Conservation (phyloP, 2,329 filamentous ascomycete species). For the Calonectria multiphialidica region DNA sequence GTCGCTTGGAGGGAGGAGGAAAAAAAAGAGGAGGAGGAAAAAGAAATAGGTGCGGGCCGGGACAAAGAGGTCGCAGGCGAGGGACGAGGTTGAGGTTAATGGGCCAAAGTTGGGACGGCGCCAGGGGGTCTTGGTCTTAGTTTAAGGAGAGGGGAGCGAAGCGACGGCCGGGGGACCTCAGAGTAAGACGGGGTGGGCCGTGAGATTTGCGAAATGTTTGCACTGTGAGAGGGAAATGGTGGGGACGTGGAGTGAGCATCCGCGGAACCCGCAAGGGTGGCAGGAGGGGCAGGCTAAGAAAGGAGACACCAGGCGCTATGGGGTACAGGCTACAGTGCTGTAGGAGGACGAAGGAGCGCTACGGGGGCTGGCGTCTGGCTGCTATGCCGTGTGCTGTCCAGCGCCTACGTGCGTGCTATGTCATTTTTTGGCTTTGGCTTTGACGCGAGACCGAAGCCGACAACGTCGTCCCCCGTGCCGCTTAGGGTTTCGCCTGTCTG, state of each 20-base stretch:
- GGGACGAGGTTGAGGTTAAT: conserved; percentile 29
- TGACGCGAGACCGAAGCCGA: background rate
- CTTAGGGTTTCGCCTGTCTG: too few species aligned
- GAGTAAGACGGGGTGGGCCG: conserved; percentile 5
- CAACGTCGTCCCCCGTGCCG: too few species aligned
- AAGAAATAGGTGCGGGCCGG: conserved; percentile 34
- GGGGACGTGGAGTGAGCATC: conserved; percentile 10
- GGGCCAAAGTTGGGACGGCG: conserved; percentile 8
- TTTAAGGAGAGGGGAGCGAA: conserved; percentile 18
- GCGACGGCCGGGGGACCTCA: background rate
- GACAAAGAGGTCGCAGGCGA: conserved; percentile 16
- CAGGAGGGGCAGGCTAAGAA: conserved; percentile 15
- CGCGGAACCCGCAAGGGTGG: background rate
- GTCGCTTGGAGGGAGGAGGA: conserved; percentile 22
- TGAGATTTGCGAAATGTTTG: background rate
- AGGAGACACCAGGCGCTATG: conserved; percentile 13
- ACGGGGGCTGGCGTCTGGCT: background rate
- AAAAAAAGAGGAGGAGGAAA: conserved; percentile 20
- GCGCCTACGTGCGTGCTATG: too few species aligned
- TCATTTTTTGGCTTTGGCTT: background rate
- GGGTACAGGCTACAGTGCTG: conserved; percentile 6
- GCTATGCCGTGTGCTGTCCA: background rate
- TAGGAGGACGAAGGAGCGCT: conserved; percentile 7
- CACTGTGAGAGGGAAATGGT: conserved; percentile 13
- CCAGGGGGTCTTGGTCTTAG: conserved; percentile 9